Percentiles rank a stretch among this genome's conserved stretches.
phyloP scores from a whole-genome alignment of 768 basidiomycete genomes.

The Macrolepiota fuliginosa region DNA sequence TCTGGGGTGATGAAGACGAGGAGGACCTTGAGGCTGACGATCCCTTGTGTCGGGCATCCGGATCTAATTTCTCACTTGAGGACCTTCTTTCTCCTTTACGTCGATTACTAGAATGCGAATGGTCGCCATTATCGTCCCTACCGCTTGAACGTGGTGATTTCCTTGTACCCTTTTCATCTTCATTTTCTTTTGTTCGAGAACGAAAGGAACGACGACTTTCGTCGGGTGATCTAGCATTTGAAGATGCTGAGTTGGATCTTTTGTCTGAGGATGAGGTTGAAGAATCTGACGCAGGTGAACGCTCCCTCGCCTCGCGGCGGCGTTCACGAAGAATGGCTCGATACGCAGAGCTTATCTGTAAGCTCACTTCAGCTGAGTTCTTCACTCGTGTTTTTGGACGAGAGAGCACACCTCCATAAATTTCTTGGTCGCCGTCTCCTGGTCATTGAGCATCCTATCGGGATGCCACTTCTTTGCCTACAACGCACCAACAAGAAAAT shows the following conservation, averaged over 20 bases:
- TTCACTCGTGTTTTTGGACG: not conserved
- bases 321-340: slow-evolving; percentile 5
- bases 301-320: not conserved
- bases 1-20: slow-evolving; percentile 6
- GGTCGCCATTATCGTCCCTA: not conserved
- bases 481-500: not conserved
- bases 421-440: slow-evolving; percentile 6
- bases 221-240: not conserved
- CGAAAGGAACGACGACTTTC: slow-evolving; percentile 13
- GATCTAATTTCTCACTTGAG: not conserved
- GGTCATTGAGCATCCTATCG: slow-evolving; percentile 5
- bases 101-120: not conserved
- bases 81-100: not conserved
- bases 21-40: slow-evolving; percentile 2
- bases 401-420: not conserved
- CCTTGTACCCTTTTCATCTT: not conserved
- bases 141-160: not conserved
- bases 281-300: not conserved
- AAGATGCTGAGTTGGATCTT: not conserved
- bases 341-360: slow-evolving; percentile 3
- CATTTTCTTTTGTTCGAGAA: not conserved
- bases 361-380: not conserved
- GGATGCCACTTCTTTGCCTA: slow-evolving; percentile 12
- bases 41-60: not conserved
- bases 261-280: not conserved